Percentiles rank a stretch among this genome's conserved stretches.
These are phyloP conservation scores for Chalara sp. DNA, from an alignment of 2,329 filamentous ascomycete species.

Conservation along the genomic window DNA sequence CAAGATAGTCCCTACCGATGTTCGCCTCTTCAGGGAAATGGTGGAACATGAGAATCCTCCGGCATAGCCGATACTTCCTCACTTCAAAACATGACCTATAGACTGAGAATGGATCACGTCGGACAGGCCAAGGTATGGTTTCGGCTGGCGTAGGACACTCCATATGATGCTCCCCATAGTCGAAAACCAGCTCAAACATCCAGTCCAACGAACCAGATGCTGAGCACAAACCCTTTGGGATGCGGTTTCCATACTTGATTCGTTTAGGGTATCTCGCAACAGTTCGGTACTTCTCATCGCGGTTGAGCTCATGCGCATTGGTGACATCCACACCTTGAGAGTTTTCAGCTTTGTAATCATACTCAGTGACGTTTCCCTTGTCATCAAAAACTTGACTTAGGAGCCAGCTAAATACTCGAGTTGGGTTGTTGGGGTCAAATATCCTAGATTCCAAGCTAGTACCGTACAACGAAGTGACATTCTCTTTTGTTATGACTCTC, in stretches of 20 bases:
- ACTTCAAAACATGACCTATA: constrained; percentile 2
- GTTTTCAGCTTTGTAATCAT: constrained; percentile 1
- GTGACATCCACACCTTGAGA: background rate
- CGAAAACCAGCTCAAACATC: background rate
- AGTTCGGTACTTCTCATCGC: background rate
- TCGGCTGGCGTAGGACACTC: background rate
- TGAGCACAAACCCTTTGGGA: background rate
- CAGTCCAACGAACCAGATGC: background rate
- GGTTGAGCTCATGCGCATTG: background rate
- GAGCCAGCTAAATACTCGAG: constrained; percentile 3
- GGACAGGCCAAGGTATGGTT: background rate
- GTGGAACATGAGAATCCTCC: constrained; percentile 5
- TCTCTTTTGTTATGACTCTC: background rate
- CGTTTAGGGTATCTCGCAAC: background rate
- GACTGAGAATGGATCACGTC: constrained; percentile 2
- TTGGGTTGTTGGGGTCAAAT: background rate
- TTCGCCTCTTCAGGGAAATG: constrained; percentile 1
- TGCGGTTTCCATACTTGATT: background rate
- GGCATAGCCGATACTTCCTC: constrained; percentile 2
- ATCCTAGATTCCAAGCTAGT: background rate
- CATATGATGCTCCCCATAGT: background rate
- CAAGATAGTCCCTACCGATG: background rate
- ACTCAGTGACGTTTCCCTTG: background rate
- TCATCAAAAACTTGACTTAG: background rate
- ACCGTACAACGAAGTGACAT: background rate